Conservation (phyloP, 768 basidiomycete genomes). For the Leucocoprinus birnbaumii region DNA sequence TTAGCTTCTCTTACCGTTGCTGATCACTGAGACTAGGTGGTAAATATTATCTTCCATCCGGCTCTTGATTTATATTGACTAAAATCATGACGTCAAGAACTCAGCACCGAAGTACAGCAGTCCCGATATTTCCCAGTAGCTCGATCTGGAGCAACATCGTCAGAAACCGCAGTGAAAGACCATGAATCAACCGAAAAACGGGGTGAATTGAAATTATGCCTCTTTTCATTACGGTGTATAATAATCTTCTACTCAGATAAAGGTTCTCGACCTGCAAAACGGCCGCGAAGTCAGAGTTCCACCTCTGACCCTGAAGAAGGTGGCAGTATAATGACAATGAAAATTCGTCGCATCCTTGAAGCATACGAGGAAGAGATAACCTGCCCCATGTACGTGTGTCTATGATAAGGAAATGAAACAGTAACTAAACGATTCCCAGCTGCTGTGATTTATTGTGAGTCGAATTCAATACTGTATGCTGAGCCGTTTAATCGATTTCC, state of each 20-base stretch:
- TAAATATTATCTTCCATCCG: background rate
- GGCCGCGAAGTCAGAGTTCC: slow-evolving; percentile 12
- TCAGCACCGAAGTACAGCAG: background rate
- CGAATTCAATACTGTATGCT: background rate
- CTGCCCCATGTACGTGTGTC: slow-evolving; percentile 64
- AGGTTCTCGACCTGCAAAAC: slow-evolving; percentile 10
- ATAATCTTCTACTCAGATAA: no score
- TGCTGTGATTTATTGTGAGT: slow-evolving; percentile 72
- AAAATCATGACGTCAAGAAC: background rate
- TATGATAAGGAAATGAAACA: background rate
- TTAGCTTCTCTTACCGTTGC: background rate
- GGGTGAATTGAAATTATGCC: no score
- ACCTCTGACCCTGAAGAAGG: slow-evolving; percentile 37
- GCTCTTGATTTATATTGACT: background rate
- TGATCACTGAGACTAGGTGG: slow-evolving; percentile 2
- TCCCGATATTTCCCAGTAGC: background rate
- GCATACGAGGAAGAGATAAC: slow-evolving; percentile 62
- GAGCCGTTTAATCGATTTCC: background rate
- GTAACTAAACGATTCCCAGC: slow-evolving; percentile 31
- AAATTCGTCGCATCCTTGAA: slow-evolving; percentile 32
- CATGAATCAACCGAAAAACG: no score
- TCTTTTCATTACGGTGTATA: no score
- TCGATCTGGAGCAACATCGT: no score
- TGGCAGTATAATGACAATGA: slow-evolving; percentile 25
- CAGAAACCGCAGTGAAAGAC: no score